A percentile compares a stretch with the other conserved stretches of the same genome.
Evolutionary conservation across 129 eudicot genomes (phyloP).

Genomic region (Artemisia argyi): DNA sequence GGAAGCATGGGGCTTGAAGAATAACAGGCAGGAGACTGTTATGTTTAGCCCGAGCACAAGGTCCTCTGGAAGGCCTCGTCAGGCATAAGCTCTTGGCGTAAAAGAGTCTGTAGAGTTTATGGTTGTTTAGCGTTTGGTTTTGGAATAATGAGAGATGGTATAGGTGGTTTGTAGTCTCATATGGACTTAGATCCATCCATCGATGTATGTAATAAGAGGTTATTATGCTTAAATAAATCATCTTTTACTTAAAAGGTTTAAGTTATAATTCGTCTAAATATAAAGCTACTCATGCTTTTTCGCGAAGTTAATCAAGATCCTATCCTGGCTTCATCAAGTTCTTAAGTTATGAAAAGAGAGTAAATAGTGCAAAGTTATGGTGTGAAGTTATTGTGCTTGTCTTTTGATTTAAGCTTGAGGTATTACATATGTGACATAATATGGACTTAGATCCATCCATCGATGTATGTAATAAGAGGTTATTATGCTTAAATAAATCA

Average conservation of each 20-base stretch:
- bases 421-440: too few species aligned
- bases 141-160: slow-evolving; percentile 25
- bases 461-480: slow-evolving; percentile 18
- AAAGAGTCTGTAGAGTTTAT: slow-evolving; percentile 3
- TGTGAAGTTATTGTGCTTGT: too few species aligned
- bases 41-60: slow-evolving; percentile 27
- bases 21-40: slow-evolving; percentile 42
- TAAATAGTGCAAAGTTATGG: too few species aligned
- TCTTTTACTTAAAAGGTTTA: background rate
- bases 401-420: too few species aligned
- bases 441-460: too few species aligned
- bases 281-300: too few species aligned
- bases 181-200: background rate
- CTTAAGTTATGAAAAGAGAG: too few species aligned
- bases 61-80: background rate
- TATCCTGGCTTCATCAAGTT: too few species aligned
- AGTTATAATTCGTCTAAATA: background rate
- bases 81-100: slow-evolving; percentile 8
- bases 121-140: slow-evolving; percentile 4
- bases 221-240: slow-evolving; percentile 10
- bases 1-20: slow-evolving; percentile 57
- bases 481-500: slow-evolving; percentile 10
- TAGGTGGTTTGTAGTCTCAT: too few species aligned
- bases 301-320: too few species aligned
- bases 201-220: slow-evolving; percentile 17